Conservation (phyloP, 805 yeast genomes). For the Yamadazyma paraphyllophila region DNA sequence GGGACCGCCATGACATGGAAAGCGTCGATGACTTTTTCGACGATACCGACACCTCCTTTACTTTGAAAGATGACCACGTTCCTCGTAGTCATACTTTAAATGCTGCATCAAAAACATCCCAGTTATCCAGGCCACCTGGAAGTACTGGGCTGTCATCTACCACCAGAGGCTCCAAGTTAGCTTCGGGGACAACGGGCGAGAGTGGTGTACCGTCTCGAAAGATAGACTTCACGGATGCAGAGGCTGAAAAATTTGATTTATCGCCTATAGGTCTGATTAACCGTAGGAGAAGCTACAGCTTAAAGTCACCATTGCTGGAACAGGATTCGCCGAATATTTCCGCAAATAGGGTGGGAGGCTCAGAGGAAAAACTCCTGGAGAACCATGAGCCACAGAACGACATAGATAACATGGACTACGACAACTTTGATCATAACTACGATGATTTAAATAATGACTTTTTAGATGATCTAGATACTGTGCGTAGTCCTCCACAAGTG, state of each 20-base stretch:
- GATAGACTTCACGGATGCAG: conserved; percentile 35
- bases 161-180: too few relatives aligned
- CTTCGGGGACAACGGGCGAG: too few relatives aligned
- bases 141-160: too few relatives aligned
- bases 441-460: conserved; percentile 16
- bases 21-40: conserved; percentile 66
- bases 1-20: conserved; percentile 64
- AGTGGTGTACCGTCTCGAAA: conserved; percentile 29
- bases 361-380: not conserved
- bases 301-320: conserved; percentile 22
- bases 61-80: not conserved
- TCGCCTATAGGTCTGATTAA: conserved; percentile 22
- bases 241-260: conserved; percentile 28
- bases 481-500: conserved; percentile 1
- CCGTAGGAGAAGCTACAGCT: conserved; percentile 1
- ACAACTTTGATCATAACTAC: conserved; percentile 20
- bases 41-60: conserved; percentile 23
- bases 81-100: not conserved
- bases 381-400: conserved; percentile 1
- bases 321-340: conserved; percentile 3
- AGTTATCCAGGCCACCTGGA: too few relatives aligned
- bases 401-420: conserved; percentile 12
- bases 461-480: conserved; percentile 5
- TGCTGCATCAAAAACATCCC: not conserved
- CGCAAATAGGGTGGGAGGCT: not conserved